Evolutionary conservation across 805 yeast genomes (phyloP).

Genomic region (Lipomyces mesembrius): DNA sequence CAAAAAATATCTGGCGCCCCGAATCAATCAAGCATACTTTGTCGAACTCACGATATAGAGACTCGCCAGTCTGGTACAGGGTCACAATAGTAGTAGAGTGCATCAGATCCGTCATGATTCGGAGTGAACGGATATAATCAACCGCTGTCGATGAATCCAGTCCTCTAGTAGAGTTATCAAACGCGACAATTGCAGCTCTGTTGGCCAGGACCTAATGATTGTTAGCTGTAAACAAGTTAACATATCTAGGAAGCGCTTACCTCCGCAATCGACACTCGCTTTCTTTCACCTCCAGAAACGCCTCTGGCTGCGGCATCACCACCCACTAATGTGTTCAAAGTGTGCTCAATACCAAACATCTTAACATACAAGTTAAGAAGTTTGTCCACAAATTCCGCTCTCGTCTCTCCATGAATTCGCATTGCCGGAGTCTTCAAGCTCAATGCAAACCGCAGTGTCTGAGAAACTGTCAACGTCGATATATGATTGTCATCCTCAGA

Average conservation of each 20-base stretch:
- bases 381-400: slow-evolving; percentile 59
- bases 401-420: slow-evolving; percentile 56
- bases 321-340: slow-evolving; percentile 67
- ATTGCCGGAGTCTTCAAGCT: slow-evolving; percentile 64
- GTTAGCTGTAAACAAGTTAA: background rate
- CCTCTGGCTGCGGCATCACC: slow-evolving; percentile 65
- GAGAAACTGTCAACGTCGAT: slow-evolving; percentile 69
- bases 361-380: slow-evolving; percentile 58
- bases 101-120: slow-evolving; percentile 61
- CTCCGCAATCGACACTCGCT: slow-evolving; percentile 72
- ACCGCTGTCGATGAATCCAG: slow-evolving; percentile 72
- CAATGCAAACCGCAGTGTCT: slow-evolving; percentile 69
- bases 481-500: slow-evolving; percentile 72
- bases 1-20: slow-evolving; percentile 66
- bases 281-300: slow-evolving; percentile 74
- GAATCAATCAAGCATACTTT: slow-evolving; percentile 62
- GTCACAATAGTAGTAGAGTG: slow-evolving; percentile 65
- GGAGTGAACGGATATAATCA: slow-evolving; percentile 64
- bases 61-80: slow-evolving; percentile 71
- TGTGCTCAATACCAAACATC: slow-evolving; percentile 58
- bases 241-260: slow-evolving; percentile 42
- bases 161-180: slow-evolving; percentile 76
- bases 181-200: slow-evolving; percentile 60
- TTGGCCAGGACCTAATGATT: slow-evolving; percentile 22
- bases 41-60: slow-evolving; percentile 64